Evolutionary conservation across 2,329 filamentous ascomycete genomes (phyloP), one percentile per base, ranked within the genome.

Genomic region (Metarhizium brunneum): DNA sequence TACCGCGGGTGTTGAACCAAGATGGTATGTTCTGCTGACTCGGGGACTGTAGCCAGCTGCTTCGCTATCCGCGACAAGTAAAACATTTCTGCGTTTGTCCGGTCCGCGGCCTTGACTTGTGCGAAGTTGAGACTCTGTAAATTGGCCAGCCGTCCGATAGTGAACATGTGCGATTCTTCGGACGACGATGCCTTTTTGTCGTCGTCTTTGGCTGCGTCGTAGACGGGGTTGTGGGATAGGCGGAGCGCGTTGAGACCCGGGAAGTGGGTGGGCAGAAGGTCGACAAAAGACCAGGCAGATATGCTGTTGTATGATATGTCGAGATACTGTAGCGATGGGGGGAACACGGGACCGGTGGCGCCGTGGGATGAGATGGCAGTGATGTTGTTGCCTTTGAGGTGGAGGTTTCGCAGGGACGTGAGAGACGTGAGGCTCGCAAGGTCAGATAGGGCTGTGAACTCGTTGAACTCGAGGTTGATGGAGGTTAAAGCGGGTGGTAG

Each of bases 81-180:
- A 69, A 95, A 99, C 65, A 92, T 86, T 63, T 97, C 94, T 4
- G 91, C 91, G 65, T 97, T 94, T 54, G 83, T 78, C 18, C 92
- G 84, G 68, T 97, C 92, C 47, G 86, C 82, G 1, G 76, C 63
- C 0, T 84, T 85, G 62, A 97, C 85, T 16, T 75, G 73, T 59
- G 84, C 85, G 67, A 88, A 90, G 67, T 94, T 94, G 35, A 96
- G 78, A 1, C 76, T 77, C 54, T 79, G 79, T 10, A 97, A 79
- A 1, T 74, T 73, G 1, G 81, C 79, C 1, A 96, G 75, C 2
- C 91, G 87, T 32, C 86, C 89, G 30, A 95, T 76, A 1, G 89
- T 90, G 50, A 96, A 79, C 88, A 96, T 95, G 73, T 91, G 92
- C 1, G 88, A 87, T 64, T 95, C 89, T 54, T 95, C 90, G 1